Evolutionary conservation across 2,329 filamentous ascomycete species (phyloP).

Genomic region (Fusarium begoniae): DNA sequence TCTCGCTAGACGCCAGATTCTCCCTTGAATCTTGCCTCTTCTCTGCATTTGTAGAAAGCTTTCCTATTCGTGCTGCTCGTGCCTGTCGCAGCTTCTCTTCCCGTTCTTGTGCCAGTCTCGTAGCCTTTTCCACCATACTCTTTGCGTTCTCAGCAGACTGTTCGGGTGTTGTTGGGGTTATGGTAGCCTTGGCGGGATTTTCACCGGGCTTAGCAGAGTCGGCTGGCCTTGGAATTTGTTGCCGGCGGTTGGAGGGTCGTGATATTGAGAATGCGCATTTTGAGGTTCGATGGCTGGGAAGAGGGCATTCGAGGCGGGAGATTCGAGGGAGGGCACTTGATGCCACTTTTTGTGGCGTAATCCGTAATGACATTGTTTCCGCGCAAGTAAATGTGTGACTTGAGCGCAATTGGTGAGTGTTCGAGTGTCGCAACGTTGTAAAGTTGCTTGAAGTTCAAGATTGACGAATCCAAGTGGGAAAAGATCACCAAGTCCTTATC

Average conservation of each 20-base stretch:
- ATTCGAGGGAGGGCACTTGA: background rate
- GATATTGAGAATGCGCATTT: constrained; percentile 17
- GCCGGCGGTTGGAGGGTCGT: background rate
- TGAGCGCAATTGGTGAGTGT: background rate
- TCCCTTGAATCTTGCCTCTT: constrained; percentile 11
- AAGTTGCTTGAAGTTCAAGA: background rate
- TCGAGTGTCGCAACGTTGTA: background rate
- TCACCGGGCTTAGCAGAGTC: background rate
- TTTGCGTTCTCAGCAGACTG: background rate
- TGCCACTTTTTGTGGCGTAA: background rate
- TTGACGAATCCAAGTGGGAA: background rate
- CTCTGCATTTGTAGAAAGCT: background rate
- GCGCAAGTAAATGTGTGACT: background rate
- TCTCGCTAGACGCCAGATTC: constrained; percentile 10
- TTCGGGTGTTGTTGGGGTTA: background rate
- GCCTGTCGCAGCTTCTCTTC: constrained; percentile 8
- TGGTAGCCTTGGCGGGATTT: background rate
- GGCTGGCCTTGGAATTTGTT: background rate
- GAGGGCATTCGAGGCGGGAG: background rate
- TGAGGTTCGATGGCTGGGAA: background rate
- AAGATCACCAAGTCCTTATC: constrained; percentile 27
- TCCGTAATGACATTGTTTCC: constrained; percentile 2
- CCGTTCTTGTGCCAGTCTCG: background rate
- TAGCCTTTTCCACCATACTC: background rate
- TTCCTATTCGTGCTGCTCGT: background rate